phyloP scores from a whole-genome alignment of 129 eudicot genomes.

The Flaveria robusta region DNA sequence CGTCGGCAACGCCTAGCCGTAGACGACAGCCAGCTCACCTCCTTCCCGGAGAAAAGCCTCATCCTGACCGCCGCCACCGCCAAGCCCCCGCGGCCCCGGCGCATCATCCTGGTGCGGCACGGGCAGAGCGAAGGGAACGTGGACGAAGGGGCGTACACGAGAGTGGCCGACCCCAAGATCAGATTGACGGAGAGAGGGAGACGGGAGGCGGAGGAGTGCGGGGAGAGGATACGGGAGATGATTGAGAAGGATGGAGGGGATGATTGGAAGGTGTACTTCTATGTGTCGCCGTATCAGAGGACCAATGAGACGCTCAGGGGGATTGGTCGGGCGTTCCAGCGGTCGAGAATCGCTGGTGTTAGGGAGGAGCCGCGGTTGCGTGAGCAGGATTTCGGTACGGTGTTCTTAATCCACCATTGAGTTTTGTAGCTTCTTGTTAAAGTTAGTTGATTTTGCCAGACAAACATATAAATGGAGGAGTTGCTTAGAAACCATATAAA shows the following conservation, averaged over 20 bases:
- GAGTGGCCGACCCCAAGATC: slow-evolving; percentile 74
- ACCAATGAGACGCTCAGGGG: slow-evolving; percentile 54
- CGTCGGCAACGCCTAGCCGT: slow-evolving; percentile 21
- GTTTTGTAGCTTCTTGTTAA: too few relatives aligned
- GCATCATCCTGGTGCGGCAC: slow-evolving; percentile 75
- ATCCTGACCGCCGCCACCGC: slow-evolving; percentile 11
- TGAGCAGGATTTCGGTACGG: slow-evolving; percentile 82
- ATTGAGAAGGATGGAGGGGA: slow-evolving; percentile 62
- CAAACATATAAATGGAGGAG: too few relatives aligned
- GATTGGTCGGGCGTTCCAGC: slow-evolving; percentile 58
- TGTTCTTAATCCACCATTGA: too few relatives aligned
- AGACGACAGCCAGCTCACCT: slow-evolving; percentile 24
- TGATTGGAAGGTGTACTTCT: slow-evolving; percentile 83
- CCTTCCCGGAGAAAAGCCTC: slow-evolving; percentile 49
- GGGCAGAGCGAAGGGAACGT: slow-evolving; percentile 87
- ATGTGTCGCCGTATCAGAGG: slow-evolving; percentile 69
- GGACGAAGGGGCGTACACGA: slow-evolving; percentile 65
- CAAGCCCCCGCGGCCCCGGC: slow-evolving; percentile 71
- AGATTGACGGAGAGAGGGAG: slow-evolving; percentile 57
- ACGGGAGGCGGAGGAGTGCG: slow-evolving; percentile 68
- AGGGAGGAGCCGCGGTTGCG: slow-evolving; percentile 83
- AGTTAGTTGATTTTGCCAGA: too few relatives aligned
- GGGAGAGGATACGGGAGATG: slow-evolving; percentile 55
- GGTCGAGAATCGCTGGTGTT: slow-evolving; percentile 70
- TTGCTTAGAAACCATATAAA: too few relatives aligned